A percentile compares a stretch with the other conserved stretches of the same genome.
Conservation (phyloP, 495 filamentous ascomycete species). For the Talaromyces borbonicus region DNA sequence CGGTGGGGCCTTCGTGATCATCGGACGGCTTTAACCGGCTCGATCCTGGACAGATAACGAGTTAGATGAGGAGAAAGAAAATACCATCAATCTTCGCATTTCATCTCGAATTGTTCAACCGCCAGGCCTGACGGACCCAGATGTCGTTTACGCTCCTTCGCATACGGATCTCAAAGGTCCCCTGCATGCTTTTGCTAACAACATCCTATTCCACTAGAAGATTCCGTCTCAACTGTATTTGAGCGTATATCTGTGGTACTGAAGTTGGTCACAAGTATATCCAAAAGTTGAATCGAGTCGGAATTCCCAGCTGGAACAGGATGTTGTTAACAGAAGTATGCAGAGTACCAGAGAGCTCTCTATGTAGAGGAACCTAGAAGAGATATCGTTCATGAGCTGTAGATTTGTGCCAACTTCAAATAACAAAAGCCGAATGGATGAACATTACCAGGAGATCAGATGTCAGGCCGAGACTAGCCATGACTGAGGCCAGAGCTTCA, state of each 20-base stretch:
- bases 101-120: too few species aligned
- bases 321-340: neutral
- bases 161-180: neutral
- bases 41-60: too few species aligned
- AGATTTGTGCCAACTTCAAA: neutral
- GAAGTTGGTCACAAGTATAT: neutral
- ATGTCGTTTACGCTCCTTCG: too few species aligned
- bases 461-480: neutral
- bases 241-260: neutral
- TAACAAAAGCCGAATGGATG: neutral
- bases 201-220: neutral
- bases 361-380: conserved; percentile 2
- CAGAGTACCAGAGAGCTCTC: neutral
- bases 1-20: too few species aligned
- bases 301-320: neutral
- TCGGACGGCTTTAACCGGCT: too few species aligned
- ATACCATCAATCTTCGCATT: too few species aligned
- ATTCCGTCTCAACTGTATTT: neutral
- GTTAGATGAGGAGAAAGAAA: too few species aligned
- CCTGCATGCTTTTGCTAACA: neutral
- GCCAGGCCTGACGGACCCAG: too few species aligned
- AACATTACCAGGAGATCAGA: conserved; percentile 3
- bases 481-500: neutral
- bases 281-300: neutral
- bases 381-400: neutral